Base-by-base conservation (phyloP, 352 stramenopile genomes). In the Pythium sp. region DNA sequence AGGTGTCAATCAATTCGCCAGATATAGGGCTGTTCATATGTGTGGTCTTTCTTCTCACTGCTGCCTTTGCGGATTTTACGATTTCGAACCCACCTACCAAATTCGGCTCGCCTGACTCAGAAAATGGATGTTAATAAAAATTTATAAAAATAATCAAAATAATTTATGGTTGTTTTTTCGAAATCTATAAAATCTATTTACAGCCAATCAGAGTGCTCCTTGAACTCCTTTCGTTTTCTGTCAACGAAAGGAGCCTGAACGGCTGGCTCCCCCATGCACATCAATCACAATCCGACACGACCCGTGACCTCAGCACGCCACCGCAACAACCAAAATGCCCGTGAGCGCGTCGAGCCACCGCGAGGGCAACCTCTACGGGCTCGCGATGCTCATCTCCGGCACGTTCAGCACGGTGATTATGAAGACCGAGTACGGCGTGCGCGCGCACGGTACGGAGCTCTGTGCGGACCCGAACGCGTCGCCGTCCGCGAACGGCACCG, bases 351-450 rank as follows among this genome's bases (percentile, higher is more conserved):
- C 41, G 57, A 82, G 84, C 68, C 56, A 64, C 58, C 58, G 49
- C 58, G 59, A 66, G 14, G 81, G 85, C 64, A 69, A 73, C 49
- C 65, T 93, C 32, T 89, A 86, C 64, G 84, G 73, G 22, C 65
- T 72, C 47, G 76, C 77, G 62, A 94, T 94, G 84, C 80, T 94
- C 43, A 70, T 94, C 46, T 89, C 83, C 47, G 87, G 87, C 72
- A 95, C 87, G 58, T 90, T 92, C 72, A 92, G 83, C 73, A 95
- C 87, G 2, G 84, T 95, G 22, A 84, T 93, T 72, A 92, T 91
- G 82, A 95, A 95, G 77, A 90, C 82, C 32, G 74, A 93, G 78
- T 95, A 95, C 73, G 76, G 78, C 28, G 66, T 92, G 46, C 84
- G 80, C 18, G 65, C 83, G 18, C 65, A 84, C 5, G 85, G 87